Base-by-base conservation (phyloP, 306 rosid species). In the Medicago truncatula region DNA sequence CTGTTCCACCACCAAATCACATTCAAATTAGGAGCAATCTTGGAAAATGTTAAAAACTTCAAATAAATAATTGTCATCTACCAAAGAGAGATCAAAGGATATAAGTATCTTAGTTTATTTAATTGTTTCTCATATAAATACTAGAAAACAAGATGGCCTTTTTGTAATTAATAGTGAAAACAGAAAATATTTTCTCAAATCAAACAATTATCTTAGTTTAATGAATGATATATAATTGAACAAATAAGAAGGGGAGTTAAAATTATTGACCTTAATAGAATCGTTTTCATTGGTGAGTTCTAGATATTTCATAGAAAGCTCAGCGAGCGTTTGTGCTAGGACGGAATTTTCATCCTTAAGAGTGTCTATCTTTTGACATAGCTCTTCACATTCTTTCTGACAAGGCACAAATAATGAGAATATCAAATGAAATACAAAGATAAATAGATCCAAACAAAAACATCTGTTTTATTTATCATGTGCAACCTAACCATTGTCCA, bases 311-410 rank as follows among this genome's bases (percentile, higher is more conserved):
- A 76, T 85, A 25, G 86, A 75, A 80, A 82, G 70, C 74, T 52
- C 74, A 23, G 14, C 6, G 15, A 87, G 69, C 58, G 14, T 64
- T 1, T 80, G 38, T n/a, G 50, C 73, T 39, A 87, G 86, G 63
- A 16, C 15, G 0, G 83, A 80, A 39, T 61, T 57, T 62, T 82
- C 81, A 1, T 17, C 72, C 47, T 43, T 74, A 41, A 89, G 82
- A 43, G 6, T 40, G 47, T 56, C 79, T 13, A 74, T 70, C 4
- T 5, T 15, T 74, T 56, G 70, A 60, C 8, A 78, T 53, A 89
- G 83, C 47, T 73, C 74, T 36, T 80, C 85, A 61, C 73, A 76
- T 84, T 89, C 86, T 65, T 78, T 61, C 91, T 87, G 85, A 59
- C 34, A 82, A 79, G 76, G 16, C 46, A 61, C 20, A 67, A 17